phyloP scores from a whole-genome alignment of 1,284 basidiomycete genomes.

The Tranzscheliella williamsii region DNA sequence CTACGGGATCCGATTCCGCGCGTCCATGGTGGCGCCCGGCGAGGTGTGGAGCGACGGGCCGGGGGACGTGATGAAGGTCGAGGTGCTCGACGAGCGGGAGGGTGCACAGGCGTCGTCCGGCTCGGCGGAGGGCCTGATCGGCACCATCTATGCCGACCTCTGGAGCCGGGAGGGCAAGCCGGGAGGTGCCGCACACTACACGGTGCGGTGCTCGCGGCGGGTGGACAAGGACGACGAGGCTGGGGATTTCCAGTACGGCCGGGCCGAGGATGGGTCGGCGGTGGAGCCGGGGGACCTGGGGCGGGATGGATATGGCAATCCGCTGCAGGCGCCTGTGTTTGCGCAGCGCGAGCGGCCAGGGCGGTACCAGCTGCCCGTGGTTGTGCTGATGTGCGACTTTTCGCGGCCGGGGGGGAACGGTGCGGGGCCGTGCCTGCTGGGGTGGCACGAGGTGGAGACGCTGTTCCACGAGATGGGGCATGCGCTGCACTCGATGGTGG shows the following conservation, averaged over 20 bases:
- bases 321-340: slow-evolving; percentile 46
- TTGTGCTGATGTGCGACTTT: slow-evolving; percentile 90
- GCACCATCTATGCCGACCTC: slow-evolving; percentile 92
- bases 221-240: slow-evolving; percentile 84
- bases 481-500: slow-evolving; percentile 99
- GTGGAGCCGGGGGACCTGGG: slow-evolving; percentile 20
- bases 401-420: slow-evolving; percentile 70
- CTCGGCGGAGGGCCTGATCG: slow-evolving; percentile 67
- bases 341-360: slow-evolving; percentile 64
- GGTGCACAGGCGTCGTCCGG: slow-evolving; percentile 62
- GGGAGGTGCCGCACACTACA: slow-evolving; percentile 92
- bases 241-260: slow-evolving; percentile 67
- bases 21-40: slow-evolving; percentile 64
- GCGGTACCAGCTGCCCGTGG: slow-evolving; percentile 80
- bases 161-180: slow-evolving; percentile 84
- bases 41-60: slow-evolving; percentile 78
- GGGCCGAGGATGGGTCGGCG: slow-evolving; percentile 60
- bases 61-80: slow-evolving; percentile 79
- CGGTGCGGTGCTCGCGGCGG: slow-evolving; percentile 88
- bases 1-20: slow-evolving; percentile 56
- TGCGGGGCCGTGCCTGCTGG: slow-evolving; percentile 73
- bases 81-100: slow-evolving; percentile 84
- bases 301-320: slow-evolving; percentile 23
- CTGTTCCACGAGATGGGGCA: slow-evolving; percentile 99
- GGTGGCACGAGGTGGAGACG: slow-evolving; percentile 93